Conservation (phyloP, 768 basidiomycete genomes). For the Termitomyces sp. region DNA sequence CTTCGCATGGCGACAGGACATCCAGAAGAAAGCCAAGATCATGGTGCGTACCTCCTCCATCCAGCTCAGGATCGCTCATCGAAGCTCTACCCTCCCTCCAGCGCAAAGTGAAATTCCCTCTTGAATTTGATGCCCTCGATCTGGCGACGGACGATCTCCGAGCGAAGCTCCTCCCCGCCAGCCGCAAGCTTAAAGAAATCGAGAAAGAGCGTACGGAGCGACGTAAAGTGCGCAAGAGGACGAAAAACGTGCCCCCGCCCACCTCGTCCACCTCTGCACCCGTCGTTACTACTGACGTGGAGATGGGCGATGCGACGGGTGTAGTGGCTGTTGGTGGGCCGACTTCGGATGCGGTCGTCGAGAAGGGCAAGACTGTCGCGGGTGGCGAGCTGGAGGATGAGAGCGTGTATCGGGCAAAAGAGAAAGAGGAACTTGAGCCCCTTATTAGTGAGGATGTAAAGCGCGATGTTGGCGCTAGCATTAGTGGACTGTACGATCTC, state of each 20-base stretch:
- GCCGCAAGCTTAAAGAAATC: conserved; percentile 69
- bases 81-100: conserved; percentile 20
- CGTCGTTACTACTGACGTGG: conserved; percentile 35
- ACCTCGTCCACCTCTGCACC: conserved; percentile 21
- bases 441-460: conserved; percentile 63
- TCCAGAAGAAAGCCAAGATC: conserved; percentile 92
- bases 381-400: conserved; percentile 64
- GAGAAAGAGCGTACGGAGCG: conserved; percentile 85
- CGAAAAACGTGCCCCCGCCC: conserved; percentile 39
- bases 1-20: conserved; percentile 92
- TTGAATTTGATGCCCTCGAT: conserved; percentile 84
- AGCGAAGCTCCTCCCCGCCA: conserved; percentile 64
- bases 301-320: conserved; percentile 38
- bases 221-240: conserved; percentile 74
- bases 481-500: conserved; percentile 86
- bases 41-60: conserved; percentile 53
- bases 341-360: conserved; percentile 18
- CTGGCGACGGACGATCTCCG: conserved; percentile 78
- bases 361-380: conserved; percentile 23
- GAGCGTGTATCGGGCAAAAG: conserved; percentile 54
- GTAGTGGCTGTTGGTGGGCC: conserved; percentile 16
- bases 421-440: conserved; percentile 58
- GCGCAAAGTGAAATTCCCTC: conserved; percentile 91
- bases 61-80: too few species aligned
- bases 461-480: conserved; percentile 68